These are phyloP conservation scores for Lepraria neglecta DNA, from an alignment of 495 filamentous ascomycete genomes.

Conservation along the genomic window DNA sequence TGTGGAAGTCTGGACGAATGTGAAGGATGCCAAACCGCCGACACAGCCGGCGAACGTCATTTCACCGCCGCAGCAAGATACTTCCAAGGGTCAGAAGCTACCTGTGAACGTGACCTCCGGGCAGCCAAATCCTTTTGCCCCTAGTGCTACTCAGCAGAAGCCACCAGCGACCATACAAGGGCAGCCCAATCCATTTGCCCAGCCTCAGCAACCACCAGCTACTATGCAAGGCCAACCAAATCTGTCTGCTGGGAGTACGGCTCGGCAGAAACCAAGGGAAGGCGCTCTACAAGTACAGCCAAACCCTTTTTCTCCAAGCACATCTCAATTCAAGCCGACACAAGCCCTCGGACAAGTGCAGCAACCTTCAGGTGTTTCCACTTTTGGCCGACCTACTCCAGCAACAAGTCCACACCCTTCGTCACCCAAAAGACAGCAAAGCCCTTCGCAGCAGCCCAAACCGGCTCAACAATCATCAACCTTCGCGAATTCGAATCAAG, in stretches of 20 bases:
- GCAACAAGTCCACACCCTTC: constrained; percentile 18
- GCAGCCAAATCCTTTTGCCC: constrained; percentile 24
- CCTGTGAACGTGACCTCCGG: constrained; percentile 5
- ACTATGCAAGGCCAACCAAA: background rate
- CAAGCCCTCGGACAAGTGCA: constrained; percentile 10
- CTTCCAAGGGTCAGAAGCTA: constrained; percentile 9
- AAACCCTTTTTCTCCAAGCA: background rate
- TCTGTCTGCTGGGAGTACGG: background rate
- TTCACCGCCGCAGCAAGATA: constrained; percentile 25
- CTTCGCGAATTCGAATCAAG: constrained; percentile 8
- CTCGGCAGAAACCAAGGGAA: background rate
- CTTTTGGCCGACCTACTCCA: constrained; percentile 24
- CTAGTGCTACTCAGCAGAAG: constrained; percentile 11
- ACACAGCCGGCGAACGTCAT: constrained; percentile 46
- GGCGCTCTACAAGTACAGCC: constrained; percentile 6
- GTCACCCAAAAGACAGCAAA: constrained; percentile 10
- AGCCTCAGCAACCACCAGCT: constrained; percentile 5
- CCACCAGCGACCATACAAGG: constrained; percentile 14
- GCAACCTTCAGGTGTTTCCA: constrained; percentile 20
- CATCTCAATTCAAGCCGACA: no score
- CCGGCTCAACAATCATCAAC: constrained; percentile 14
- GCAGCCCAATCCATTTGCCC: constrained; percentile 6
- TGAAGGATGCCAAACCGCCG: constrained; percentile 61
- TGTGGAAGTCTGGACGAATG: constrained; percentile 75
- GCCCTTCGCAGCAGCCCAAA: constrained; percentile 18